phyloP scores from a whole-genome alignment of 495 filamentous ascomycete species.

The Venustampulla echinocandica region DNA sequence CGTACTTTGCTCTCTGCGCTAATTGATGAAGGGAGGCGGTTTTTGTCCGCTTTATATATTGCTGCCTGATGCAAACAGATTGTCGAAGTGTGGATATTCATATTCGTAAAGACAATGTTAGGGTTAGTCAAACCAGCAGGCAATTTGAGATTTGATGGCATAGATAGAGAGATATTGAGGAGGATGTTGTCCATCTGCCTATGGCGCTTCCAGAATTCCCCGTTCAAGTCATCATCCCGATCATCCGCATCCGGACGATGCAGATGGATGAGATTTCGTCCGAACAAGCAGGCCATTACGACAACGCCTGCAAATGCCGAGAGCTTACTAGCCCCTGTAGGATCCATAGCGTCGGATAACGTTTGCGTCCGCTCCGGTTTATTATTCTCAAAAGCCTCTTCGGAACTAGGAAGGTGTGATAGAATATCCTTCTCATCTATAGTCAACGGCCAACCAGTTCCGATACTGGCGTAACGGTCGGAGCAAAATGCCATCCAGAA shows the following conservation, averaged over 20 bases:
- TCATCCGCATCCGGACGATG: constrained; percentile 83
- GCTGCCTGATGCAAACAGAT: constrained; percentile 97
- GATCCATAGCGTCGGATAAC: constrained; percentile 62
- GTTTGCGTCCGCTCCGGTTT: constrained; percentile 60
- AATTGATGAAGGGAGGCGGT: constrained; percentile 67
- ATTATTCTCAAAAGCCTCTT: constrained; percentile 80
- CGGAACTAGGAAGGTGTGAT: constrained; percentile 74
- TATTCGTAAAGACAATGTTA: constrained; percentile 91
- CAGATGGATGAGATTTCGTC: constrained; percentile 87
- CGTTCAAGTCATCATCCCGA: constrained; percentile 79
- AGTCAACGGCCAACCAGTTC: constrained; percentile 93
- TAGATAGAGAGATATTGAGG: constrained; percentile 70
- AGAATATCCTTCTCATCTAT: constrained; percentile 88
- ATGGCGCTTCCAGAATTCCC: constrained; percentile 94
- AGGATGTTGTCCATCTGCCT: constrained; percentile 83
- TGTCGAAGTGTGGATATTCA: constrained; percentile 92
- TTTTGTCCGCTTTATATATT: constrained; percentile 93
- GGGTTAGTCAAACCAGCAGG: constrained; percentile 66
- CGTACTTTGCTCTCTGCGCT: constrained; percentile 83
- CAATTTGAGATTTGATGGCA: constrained; percentile 77
- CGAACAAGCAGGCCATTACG: constrained; percentile 81
- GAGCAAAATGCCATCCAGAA: constrained; percentile 92
- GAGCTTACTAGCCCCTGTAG: constrained; percentile 59
- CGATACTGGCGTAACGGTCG: constrained; percentile 92
- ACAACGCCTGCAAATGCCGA: constrained; percentile 76